These are phyloP conservation scores for Arabidopsis thaliana DNA, from an alignment of 345 rosid species.

Conservation along the genomic window TAIR10.1 NC_003074.8:6356001-6356500, in stretches of 20 bases:
- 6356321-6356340: not conserved
- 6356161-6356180: not conserved
- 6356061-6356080: conserved; percentile 5
- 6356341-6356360: not conserved
- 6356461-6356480: too few relatives aligned
- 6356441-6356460: too few relatives aligned
- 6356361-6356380: not conserved
- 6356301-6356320: not conserved
- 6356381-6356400: not conserved
- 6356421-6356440: not conserved
- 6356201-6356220: not conserved
- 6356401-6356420: not conserved
- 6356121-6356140: not conserved
- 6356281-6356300: too few relatives aligned
- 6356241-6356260: not conserved
- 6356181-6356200: too few relatives aligned
- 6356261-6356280: not conserved
- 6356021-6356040: conserved; percentile 33
- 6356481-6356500: too few relatives aligned
- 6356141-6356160: not conserved
- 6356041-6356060: not conserved
- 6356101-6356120: not conserved
- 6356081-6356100: conserved; percentile 2
- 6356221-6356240: not conserved
- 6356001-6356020: conserved; percentile 43